These are phyloP conservation scores for Camellia sinensis DNA, from an alignment of 148 eudicot genomes.

Conservation along the genomic window DNA sequence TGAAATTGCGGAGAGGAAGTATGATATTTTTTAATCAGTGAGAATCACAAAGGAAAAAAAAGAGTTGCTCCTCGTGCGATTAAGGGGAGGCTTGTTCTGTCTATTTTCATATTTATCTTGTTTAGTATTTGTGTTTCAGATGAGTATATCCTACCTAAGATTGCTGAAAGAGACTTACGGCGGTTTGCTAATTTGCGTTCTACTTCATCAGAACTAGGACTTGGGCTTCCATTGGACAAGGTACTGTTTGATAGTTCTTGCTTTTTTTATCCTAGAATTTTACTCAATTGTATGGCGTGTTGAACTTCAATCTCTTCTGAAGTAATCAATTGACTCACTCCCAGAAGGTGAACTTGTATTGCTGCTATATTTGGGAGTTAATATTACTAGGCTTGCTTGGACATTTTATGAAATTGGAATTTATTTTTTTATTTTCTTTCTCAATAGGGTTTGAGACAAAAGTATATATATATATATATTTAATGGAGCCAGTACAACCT, in stretches of 20 bases:
- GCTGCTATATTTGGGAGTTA: not conserved
- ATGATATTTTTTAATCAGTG: too few relatives aligned
- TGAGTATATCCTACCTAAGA: slow-evolving; percentile 92
- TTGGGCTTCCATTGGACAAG: slow-evolving; percentile 53
- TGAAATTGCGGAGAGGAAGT: too few relatives aligned
- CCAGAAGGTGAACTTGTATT: not conserved
- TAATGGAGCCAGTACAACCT: not conserved
- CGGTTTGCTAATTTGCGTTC: slow-evolving; percentile 70
- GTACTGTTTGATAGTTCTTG: slow-evolving; percentile 31
- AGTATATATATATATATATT: not conserved
- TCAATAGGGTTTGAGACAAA: not conserved
- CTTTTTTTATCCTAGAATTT: not conserved
- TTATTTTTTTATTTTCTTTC: not conserved
- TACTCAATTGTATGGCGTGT: not conserved
- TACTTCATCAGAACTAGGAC: slow-evolving; percentile 61
- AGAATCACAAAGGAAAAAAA: too few relatives aligned
- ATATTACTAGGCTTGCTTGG: slow-evolving; percentile 6
- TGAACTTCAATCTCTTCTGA: slow-evolving; percentile 3
- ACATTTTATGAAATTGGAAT: not conserved
- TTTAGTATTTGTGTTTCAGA: slow-evolving; percentile 38
- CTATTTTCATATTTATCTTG: not conserved
- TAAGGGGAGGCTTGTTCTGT: too few relatives aligned
- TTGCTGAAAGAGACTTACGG: slow-evolving; percentile 87
- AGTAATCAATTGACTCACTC: not conserved
- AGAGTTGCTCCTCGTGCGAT: too few relatives aligned